Conservation (phyloP, 345 rosid species). For the Boechera retrofracta region DNA sequence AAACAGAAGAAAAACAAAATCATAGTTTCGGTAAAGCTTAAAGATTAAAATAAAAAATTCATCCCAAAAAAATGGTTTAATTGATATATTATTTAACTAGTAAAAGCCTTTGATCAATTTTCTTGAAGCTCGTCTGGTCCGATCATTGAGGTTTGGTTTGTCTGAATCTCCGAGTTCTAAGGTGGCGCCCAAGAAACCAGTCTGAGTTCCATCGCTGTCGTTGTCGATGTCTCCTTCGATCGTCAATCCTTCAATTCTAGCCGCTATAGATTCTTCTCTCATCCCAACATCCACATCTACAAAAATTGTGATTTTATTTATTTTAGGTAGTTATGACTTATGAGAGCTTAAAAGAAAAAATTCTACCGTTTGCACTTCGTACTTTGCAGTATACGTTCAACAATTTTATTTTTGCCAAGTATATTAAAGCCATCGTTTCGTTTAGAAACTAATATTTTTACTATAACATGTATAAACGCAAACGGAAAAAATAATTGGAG, state of each 20-base stretch:
- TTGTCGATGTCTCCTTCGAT: slow-evolving; percentile 76
- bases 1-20: not conserved
- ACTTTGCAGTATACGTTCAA: no score
- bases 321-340: not conserved
- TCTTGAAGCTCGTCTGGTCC: slow-evolving; percentile 37
- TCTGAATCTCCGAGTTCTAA: slow-evolving; percentile 45
- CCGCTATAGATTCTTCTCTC: slow-evolving; percentile 56
- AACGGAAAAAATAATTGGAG: no score
- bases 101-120: slow-evolving; percentile 40
- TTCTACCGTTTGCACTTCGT: no score
- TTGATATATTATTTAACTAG: slow-evolving; percentile 3
- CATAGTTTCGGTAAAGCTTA: slow-evolving; percentile 8
- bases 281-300: slow-evolving; percentile 57
- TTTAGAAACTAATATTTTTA: no score
- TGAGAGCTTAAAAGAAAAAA: no score
- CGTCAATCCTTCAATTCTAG: slow-evolving; percentile 67
- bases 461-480: no score
- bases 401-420: no score
- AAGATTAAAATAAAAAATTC: not conserved
- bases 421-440: no score
- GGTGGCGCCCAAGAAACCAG: slow-evolving; percentile 63
- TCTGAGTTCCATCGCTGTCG: slow-evolving; percentile 79
- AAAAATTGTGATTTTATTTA: not conserved
- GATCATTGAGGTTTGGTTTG: slow-evolving; percentile 32
- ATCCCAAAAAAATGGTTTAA: not conserved